These are phyloP conservation scores for Candida silvatica DNA, from an alignment of 805 yeast species.

Conservation along the genomic window DNA sequence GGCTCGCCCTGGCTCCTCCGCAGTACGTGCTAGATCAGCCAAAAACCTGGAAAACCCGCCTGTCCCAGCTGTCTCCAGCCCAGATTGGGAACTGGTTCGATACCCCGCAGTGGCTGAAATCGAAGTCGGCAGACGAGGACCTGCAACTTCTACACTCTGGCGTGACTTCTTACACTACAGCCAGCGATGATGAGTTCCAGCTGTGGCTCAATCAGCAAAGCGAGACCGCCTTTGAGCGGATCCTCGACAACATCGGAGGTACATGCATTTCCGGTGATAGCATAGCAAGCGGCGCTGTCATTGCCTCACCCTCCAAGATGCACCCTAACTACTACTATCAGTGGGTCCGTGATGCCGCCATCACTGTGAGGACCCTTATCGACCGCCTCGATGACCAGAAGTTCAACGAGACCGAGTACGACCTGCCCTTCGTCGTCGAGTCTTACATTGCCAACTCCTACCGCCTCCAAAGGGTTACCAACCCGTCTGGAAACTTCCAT, in stretches of 20 bases:
- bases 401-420: slow-evolving; percentile 15
- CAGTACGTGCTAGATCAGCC: background rate
- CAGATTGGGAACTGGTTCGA: slow-evolving; percentile 2
- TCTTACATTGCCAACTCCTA: slow-evolving; percentile 54
- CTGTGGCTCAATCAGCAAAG: slow-evolving; percentile 40
- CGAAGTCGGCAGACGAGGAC: no score
- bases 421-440: slow-evolving; percentile 30
- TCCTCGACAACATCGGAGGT: slow-evolving; percentile 52
- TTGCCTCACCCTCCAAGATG: slow-evolving; percentile 73
- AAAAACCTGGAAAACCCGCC: background rate
- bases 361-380: slow-evolving; percentile 60
- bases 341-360: slow-evolving; percentile 88
- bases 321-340: slow-evolving; percentile 80
- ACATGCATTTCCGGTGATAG: slow-evolving; percentile 24
- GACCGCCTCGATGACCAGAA: slow-evolving; percentile 39
- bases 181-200: no score
- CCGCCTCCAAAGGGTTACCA: slow-evolving; percentile 54
- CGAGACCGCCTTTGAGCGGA: slow-evolving; percentile 32
- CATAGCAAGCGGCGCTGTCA: slow-evolving; percentile 59
- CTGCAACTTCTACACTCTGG: no score
- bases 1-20: background rate
- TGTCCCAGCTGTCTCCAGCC: slow-evolving; percentile 2
- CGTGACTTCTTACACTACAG: no score
- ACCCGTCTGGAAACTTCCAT: slow-evolving; percentile 57
- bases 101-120: no score